These are phyloP conservation scores for Aspergillus oerlinghausenensis DNA, from an alignment of 2,329 filamentous ascomycete genomes.

Conservation along the genomic window DNA sequence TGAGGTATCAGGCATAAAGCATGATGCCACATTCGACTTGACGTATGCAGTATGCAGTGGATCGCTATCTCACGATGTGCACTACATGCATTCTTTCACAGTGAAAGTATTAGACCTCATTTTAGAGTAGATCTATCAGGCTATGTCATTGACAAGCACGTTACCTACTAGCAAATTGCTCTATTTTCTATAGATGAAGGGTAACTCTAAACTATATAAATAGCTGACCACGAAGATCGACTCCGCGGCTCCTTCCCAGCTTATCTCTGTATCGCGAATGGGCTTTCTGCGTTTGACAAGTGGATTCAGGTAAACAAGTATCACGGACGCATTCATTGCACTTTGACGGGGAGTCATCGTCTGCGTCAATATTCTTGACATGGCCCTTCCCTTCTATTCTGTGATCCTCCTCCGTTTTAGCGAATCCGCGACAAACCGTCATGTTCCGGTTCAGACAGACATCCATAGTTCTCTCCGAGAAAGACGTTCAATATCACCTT, in stretches of 20 bases:
- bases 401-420: neutral
- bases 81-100: neutral
- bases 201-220: neutral
- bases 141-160: neutral
- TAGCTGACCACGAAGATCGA: neutral
- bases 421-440: neutral
- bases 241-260: neutral
- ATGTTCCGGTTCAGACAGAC: slow-evolving; percentile 36
- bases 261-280: neutral
- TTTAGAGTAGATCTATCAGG: neutral
- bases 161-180: neutral
- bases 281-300: neutral
- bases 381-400: neutral
- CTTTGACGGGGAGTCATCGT: neutral
- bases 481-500: slow-evolving; percentile 30
- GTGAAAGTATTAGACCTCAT: neutral
- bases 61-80: neutral
- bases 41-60: neutral
- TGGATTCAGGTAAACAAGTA: neutral
- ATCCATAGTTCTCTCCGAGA: slow-evolving; percentile 26
- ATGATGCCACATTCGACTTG: neutral
- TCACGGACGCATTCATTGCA: neutral
- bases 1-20: neutral
- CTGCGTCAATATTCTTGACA: neutral
- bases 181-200: neutral